Percentiles rank a stretch among this genome's conserved stretches.
Evolutionary conservation across 257 asterid species (phyloP).

Genomic region (Nicotiana obtusifolia): DNA sequence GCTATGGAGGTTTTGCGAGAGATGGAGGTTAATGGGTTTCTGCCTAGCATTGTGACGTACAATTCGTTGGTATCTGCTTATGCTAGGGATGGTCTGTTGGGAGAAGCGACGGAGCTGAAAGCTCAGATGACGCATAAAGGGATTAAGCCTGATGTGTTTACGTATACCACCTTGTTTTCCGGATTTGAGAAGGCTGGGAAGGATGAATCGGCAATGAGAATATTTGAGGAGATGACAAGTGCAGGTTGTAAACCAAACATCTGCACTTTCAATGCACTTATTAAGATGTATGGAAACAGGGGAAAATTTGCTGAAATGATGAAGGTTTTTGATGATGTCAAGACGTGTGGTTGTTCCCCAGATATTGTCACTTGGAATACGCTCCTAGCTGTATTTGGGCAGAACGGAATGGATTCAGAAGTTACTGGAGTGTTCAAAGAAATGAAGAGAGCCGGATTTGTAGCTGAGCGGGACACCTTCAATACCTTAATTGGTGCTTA

Average conservation of each 20-base stretch:
- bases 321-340: conserved; percentile 77
- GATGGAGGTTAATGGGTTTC: conserved; percentile 66
- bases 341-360: conserved; percentile 59
- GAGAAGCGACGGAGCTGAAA: conserved; percentile 74
- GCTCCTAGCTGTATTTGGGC: conserved; percentile 91
- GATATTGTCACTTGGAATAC: conserved; percentile 97
- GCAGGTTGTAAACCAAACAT: conserved; percentile 77
- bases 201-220: conserved; percentile 74
- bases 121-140: conserved; percentile 59
- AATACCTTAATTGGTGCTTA: conserved; percentile 86
- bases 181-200: conserved; percentile 95
- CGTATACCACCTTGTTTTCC: conserved; percentile 79
- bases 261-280: conserved; percentile 83
- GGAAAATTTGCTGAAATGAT: conserved; percentile 83
- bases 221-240: conserved; percentile 66
- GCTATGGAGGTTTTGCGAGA: conserved; percentile 82
- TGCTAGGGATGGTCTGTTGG: conserved; percentile 71
- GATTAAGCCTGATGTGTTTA: conserved; percentile 84
- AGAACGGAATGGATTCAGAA: conserved; percentile 81
- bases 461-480: conserved; percentile 89
- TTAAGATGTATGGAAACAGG: conserved; percentile 84
- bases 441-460: conserved; percentile 88
- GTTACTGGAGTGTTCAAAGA: conserved; percentile 87
- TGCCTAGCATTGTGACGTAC: conserved; percentile 69
- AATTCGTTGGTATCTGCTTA: conserved; percentile 77